A percentile compares a stretch with the other conserved stretches of the same genome.
Evolutionary conservation across 2,329 filamentous ascomycete genomes (phyloP).

Genomic region (Trichoderma sp.): DNA sequence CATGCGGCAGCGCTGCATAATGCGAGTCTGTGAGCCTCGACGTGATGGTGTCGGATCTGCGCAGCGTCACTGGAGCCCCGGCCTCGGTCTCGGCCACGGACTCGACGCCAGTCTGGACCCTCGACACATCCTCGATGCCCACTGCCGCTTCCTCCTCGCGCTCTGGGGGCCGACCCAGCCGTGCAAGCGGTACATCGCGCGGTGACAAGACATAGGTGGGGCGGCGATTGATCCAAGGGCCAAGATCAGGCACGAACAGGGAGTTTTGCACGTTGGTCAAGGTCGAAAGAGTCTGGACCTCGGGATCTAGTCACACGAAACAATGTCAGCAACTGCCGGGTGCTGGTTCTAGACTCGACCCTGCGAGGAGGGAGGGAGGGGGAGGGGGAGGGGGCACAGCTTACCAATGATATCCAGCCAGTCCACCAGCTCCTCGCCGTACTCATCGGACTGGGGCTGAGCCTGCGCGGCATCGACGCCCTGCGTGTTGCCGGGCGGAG

Average conservation of each 20-base stretch:
- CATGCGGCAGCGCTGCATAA: constrained; percentile 77
- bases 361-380: neutral
- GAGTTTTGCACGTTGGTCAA: constrained; percentile 90
- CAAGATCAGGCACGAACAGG: constrained; percentile 80
- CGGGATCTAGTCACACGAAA: constrained; percentile 60
- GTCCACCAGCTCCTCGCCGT: constrained; percentile 39
- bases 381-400: neutral
- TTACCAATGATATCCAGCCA: constrained; percentile 41
- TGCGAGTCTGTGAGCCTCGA: constrained; percentile 66
- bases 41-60: constrained; percentile 57
- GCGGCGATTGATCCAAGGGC: constrained; percentile 68
- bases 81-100: constrained; percentile 21
- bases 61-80: constrained; percentile 27
- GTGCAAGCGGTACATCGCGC: constrained; percentile 25
- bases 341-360: neutral
- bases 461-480: neutral
- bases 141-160: constrained; percentile 1
- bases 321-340: constrained; percentile 12
- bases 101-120: constrained; percentile 22
- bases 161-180: neutral
- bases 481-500: neutral
- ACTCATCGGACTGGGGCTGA: constrained; percentile 31
- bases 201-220: constrained; percentile 73
- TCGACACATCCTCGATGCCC: constrained; percentile 21
- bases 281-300: constrained; percentile 77